These are phyloP conservation scores for Trichosporon inkin DNA, from an alignment of 1,284 basidiomycete species.

Conservation along the genomic window DNA sequence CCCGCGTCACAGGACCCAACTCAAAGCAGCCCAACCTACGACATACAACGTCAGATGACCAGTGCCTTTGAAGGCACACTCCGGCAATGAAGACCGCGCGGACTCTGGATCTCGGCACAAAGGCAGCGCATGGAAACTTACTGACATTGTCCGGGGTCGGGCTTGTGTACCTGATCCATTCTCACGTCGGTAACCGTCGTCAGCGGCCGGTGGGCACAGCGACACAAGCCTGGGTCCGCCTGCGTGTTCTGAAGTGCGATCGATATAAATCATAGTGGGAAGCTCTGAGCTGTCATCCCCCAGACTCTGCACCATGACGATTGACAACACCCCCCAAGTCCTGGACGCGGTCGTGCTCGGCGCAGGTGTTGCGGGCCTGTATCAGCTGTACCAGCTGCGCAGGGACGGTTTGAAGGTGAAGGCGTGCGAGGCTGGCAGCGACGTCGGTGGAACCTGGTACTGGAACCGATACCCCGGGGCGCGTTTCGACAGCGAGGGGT, in stretches of 20 bases:
- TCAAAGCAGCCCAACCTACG: no score
- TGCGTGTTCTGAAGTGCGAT: not conserved
- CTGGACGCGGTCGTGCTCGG: conserved; percentile 20
- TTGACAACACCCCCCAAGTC: not conserved
- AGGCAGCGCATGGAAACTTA: no score
- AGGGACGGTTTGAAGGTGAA: conserved; percentile 12
- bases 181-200: no score
- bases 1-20: no score
- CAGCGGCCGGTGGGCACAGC: no score
- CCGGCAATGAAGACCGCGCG: no score
- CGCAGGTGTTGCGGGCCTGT: conserved; percentile 21
- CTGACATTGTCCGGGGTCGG: no score
- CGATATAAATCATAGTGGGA: not conserved
- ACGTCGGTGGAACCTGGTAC: conserved; percentile 22
- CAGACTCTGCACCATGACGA: not conserved
- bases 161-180: no score
- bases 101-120: no score
- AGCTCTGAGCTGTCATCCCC: not conserved
- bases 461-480: conserved; percentile 23
- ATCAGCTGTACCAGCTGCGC: conserved; percentile 20
- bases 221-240: no score
- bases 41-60: no score
- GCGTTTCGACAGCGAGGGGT: conserved; percentile 15
- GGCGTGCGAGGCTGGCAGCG: conserved; percentile 13
- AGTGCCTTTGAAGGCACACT: no score